phyloP scores from a whole-genome alignment of 202 grass and related monocot species.

The Brachypodium distachyon region DNA sequence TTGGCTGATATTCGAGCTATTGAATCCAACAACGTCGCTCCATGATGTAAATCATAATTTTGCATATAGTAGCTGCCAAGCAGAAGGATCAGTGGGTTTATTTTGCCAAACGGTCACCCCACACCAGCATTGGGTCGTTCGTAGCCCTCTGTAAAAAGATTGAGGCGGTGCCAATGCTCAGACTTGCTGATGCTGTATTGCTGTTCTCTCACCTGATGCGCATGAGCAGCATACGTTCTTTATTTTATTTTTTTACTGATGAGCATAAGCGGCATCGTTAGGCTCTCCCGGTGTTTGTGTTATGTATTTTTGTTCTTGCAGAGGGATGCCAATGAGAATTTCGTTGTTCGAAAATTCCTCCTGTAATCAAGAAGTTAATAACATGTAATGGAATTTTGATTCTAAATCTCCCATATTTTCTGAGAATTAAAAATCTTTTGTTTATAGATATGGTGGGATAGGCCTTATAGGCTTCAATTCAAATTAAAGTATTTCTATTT shows the following conservation, averaged over 20 bases:
- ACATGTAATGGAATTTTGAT: neutral
- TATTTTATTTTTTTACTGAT: neutral
- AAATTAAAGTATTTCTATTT: neutral
- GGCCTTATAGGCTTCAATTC: neutral
- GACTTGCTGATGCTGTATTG: neutral
- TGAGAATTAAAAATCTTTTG: too few relatives aligned
- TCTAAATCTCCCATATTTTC: neutral
- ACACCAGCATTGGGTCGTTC: too few relatives aligned
- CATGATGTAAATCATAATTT: constrained; percentile 21
- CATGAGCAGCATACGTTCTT: too few relatives aligned
- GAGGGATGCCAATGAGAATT: neutral
- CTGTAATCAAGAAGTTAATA: neutral
- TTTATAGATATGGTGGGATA: neutral
- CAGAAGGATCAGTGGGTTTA: neutral
- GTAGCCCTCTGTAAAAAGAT: neutral
- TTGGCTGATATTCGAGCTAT: constrained; percentile 26
- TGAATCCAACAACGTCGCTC: neutral
- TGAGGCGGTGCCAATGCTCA: neutral
- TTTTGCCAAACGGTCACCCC: neutral
- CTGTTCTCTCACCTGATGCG: too few relatives aligned
- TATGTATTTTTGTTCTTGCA: neutral
- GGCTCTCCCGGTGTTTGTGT: neutral
- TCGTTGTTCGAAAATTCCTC: neutral
- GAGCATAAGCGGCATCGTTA: neutral
- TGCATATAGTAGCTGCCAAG: constrained; percentile 1